phyloP scores from a whole-genome alignment of 495 filamentous ascomycete genomes.

The Aspergillus bertholletiae region DNA sequence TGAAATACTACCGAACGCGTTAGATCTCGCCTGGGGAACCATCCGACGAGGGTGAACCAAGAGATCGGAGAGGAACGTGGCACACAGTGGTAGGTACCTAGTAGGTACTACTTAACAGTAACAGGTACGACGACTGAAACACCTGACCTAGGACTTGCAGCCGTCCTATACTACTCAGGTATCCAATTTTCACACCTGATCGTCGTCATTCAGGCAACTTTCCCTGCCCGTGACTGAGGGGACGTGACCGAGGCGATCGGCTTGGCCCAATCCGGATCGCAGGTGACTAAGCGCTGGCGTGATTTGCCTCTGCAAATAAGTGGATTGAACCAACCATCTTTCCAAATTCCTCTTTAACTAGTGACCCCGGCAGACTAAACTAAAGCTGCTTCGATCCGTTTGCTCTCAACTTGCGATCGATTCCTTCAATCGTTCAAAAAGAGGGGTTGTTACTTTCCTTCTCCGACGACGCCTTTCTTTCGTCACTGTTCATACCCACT shows the following conservation, averaged over 20 bases:
- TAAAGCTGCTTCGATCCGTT: background rate
- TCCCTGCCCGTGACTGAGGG: background rate
- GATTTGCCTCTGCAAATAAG: background rate
- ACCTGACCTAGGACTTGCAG: too few species aligned
- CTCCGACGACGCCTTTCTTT: slow-evolving; percentile 3
- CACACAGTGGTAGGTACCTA: background rate
- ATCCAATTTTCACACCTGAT: too few species aligned
- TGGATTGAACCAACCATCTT: background rate
- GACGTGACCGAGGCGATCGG: background rate
- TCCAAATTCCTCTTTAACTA: background rate
- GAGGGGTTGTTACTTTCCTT: slow-evolving; percentile 4
- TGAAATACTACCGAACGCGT: too few species aligned
- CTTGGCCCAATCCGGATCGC: background rate
- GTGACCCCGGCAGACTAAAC: background rate
- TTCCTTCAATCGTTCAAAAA: slow-evolving; percentile 1
- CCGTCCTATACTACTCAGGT: background rate
- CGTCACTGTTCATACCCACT: background rate
- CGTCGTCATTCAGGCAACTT: background rate
- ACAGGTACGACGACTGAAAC: too few species aligned
- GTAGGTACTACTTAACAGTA: too few species aligned
- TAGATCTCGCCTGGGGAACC: too few species aligned
- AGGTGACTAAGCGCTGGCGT: background rate
- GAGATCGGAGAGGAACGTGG: slow-evolving; percentile 1
- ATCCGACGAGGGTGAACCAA: slow-evolving; percentile 3
- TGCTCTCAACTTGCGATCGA: slow-evolving; percentile 1